Evolutionary conservation across 192 early-diverging fungal species (phyloP).

Genomic region (Pilaira anomala): DNA sequence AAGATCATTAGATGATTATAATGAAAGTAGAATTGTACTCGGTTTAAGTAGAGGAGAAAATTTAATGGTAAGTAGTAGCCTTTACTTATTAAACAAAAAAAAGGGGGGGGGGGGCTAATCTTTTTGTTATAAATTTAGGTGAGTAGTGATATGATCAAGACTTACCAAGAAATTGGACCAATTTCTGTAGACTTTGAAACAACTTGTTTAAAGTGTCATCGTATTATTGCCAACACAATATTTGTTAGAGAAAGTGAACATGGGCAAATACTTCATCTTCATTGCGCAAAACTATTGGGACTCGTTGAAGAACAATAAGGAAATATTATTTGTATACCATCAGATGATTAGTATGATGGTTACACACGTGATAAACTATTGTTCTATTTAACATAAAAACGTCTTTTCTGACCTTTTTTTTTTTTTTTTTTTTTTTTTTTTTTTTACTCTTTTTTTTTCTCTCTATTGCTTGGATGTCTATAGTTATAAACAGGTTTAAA

Average conservation of each 20-base stretch:
- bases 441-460: neutral
- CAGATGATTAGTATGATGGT: too few species aligned
- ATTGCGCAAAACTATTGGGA: slow-evolving; percentile 31
- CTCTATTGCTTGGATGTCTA: too few species aligned
- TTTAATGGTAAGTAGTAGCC: slow-evolving; percentile 34
- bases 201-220: slow-evolving; percentile 39
- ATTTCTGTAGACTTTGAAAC: slow-evolving; percentile 39
- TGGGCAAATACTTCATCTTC: slow-evolving; percentile 39
- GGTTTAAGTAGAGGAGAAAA: slow-evolving; percentile 53
- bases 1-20: slow-evolving; percentile 42
- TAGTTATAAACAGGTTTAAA: too few species aligned
- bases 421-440: neutral
- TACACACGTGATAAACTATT: too few species aligned
- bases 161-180: slow-evolving; percentile 41
- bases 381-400: too few species aligned
- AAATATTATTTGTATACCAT: too few species aligned
- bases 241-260: slow-evolving; percentile 39
- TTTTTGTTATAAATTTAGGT: slow-evolving; percentile 33
- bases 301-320: neutral
- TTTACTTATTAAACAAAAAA: neutral
- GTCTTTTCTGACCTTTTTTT: neutral
- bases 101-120: neutral
- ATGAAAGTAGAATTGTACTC: slow-evolving; percentile 45
- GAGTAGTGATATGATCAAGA: slow-evolving; percentile 38
- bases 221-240: slow-evolving; percentile 35